Conservation (phyloP, 2,329 filamentous ascomycete species). For the Xylogone sp. region DNA sequence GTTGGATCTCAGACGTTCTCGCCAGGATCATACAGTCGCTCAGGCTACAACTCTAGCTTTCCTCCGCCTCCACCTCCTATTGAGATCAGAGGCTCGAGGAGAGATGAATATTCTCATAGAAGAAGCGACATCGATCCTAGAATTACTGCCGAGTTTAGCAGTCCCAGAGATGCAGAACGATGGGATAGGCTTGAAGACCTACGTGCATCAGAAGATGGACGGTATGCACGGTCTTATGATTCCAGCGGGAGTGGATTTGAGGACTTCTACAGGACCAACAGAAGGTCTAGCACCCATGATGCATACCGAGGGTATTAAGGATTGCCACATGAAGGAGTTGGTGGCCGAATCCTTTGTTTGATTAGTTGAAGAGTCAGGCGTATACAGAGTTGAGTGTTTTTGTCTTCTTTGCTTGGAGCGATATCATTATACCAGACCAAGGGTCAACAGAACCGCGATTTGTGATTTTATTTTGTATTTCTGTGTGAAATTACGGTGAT, state of each 20-base stretch:
- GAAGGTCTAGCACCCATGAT: not conserved
- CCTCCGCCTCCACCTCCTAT: conserved; percentile 22
- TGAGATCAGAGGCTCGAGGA: conserved; percentile 10
- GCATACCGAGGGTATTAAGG: not conserved
- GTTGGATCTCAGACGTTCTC: conserved; percentile 11
- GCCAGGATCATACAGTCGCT: conserved; percentile 15
- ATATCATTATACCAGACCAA: too few species aligned
- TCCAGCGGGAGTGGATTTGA: not conserved
- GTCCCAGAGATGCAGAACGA: conserved; percentile 25
- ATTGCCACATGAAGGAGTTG: not conserved
- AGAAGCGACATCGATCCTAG: conserved; percentile 18
- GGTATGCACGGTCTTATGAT: not conserved
- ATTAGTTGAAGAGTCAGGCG: too few species aligned
- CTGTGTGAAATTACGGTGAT: too few species aligned
- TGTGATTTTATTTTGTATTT: too few species aligned
- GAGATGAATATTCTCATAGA: conserved; percentile 16
- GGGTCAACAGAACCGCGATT: too few species aligned
- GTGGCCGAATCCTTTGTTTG: too few species aligned
- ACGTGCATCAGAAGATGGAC: not conserved
- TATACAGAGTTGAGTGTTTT: too few species aligned
- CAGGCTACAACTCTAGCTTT: conserved; percentile 12
- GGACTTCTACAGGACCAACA: not conserved
- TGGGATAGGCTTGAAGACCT: conserved; percentile 23
- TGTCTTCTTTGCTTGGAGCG: too few species aligned
- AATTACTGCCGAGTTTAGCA: conserved; percentile 20